Percentiles rank a stretch among this genome's conserved stretches.
Conservation (phyloP, 306 rosid genomes). For the Mucuna pruriens region DNA sequence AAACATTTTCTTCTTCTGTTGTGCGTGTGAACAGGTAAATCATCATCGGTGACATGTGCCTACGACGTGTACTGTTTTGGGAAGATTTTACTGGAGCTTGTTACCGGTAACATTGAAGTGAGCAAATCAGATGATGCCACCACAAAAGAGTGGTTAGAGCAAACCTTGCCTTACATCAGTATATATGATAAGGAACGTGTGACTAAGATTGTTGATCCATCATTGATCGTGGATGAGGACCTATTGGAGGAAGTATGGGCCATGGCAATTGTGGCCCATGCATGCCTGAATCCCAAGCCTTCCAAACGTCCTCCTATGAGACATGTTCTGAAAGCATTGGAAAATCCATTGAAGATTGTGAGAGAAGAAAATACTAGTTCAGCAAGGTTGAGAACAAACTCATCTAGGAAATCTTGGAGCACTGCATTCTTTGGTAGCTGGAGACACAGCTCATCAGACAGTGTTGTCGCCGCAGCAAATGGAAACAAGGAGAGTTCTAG, state of each 20-base stretch:
- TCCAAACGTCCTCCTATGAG: constrained; percentile 90
- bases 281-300: constrained; percentile 88
- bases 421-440: constrained; percentile 86
- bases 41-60: constrained; percentile 60
- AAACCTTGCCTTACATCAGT: constrained; percentile 62
- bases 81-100: constrained; percentile 83
- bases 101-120: constrained; percentile 80
- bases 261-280: constrained; percentile 87
- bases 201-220: constrained; percentile 76
- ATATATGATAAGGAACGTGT: constrained; percentile 72
- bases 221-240: constrained; percentile 86
- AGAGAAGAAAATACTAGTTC: constrained; percentile 86
- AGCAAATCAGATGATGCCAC: constrained; percentile 69
- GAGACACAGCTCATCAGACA: constrained; percentile 85
- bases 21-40: constrained; percentile 59
- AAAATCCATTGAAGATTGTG: constrained; percentile 88
- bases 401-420: constrained; percentile 91
- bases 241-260: constrained; percentile 96
- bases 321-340: constrained; percentile 87
- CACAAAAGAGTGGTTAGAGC: constrained; percentile 79
- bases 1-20: background rate
- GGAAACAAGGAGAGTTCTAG: constrained; percentile 52
- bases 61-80: constrained; percentile 87
- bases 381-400: constrained; percentile 72
- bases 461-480: constrained; percentile 46